Evolutionary conservation across 495 filamentous ascomycete genomes (phyloP), one percentile per base, ranked within the genome.

Genomic region (Diplogelasinospora grovesii): DNA sequence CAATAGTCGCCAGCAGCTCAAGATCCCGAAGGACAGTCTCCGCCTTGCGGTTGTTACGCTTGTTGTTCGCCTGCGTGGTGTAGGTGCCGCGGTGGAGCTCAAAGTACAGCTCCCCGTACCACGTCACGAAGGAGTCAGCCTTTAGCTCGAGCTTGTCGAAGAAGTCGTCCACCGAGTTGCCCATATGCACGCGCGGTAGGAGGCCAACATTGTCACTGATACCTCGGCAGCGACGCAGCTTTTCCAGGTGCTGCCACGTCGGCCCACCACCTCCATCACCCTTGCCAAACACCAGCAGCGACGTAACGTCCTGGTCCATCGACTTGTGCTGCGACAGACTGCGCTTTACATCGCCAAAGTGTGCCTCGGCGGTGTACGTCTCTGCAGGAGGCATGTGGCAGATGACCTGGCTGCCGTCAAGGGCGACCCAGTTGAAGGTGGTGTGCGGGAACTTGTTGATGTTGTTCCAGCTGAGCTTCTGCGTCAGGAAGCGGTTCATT

Each of bases 391-490:
- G 71, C 92, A 98, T 98, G 59, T 98, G 92, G 61, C 90, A 96
- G 36, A 98, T 73, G 29, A 98, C 92, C 53, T 98, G 92, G 45
- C 84, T 93, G 13, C 90, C 89, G 56, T 98, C 92, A 19, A 95
- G 76, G 2, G 87, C 71, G 14, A 98, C 89, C 92, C 92, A 98
- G 53, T 92, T 92, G 71, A 98, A 98, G 1, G 92, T 97, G 1
- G 90, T 96, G 50, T 97, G 92, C 1, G 92, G 92, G 65, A 98
- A 98, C 43, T 84, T 94, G 68, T 98, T 97, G 70, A 98, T 96
- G 61, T 97, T 97, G 63, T 98, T 98, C 75, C 74, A 77, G 50
- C 74, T 77, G 36, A 98, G 74, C 64, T 98, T 98, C 63, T 98
- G 92, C 1, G 92, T 98, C 49, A 98, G 85, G 68, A 98, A 98